These are phyloP conservation scores for Parasitella parasitica DNA, from an alignment of 371 early-diverging fungal genomes.

Conservation along the genomic window DNA sequence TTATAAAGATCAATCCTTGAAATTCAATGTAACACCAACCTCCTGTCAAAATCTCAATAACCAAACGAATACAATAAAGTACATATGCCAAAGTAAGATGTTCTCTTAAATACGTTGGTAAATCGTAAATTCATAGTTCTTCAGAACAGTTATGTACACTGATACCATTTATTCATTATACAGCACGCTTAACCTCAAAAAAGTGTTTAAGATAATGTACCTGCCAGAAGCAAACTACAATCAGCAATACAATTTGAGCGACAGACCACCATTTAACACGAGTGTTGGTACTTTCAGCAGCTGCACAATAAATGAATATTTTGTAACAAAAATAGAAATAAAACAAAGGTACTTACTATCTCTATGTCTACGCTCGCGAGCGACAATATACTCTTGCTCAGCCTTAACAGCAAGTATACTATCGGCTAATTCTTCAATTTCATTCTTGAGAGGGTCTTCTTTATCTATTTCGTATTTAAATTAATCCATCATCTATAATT, in stretches of 20 bases:
- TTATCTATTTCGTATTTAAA: slow-evolving; percentile 23
- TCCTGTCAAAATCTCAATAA: neutral
- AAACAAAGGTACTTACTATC: slow-evolving; percentile 59
- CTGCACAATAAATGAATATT: slow-evolving; percentile 29
- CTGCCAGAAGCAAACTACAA: slow-evolving; percentile 70
- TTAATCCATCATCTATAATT: neutral
- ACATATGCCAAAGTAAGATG: too few species aligned
- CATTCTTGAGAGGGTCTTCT: slow-evolving; percentile 64
- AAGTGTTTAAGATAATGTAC: slow-evolving; percentile 73
- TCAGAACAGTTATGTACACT: neutral
- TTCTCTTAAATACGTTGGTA: too few species aligned
- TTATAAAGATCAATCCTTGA: neutral
- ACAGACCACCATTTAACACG: slow-evolving; percentile 84
- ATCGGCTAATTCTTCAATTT: slow-evolving; percentile 67
- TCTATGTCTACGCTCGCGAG: slow-evolving; percentile 69
- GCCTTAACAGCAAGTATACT: slow-evolving; percentile 67
- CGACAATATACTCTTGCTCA: slow-evolving; percentile 74
- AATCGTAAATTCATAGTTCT: too few species aligned
- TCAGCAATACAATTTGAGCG: slow-evolving; percentile 60
- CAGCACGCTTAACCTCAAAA: slow-evolving; percentile 76
- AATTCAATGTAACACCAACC: neutral
- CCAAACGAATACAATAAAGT: neutral
- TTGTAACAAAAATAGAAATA: too few species aligned
- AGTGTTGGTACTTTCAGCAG: slow-evolving; percentile 75
- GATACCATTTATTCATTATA: slow-evolving; percentile 33